Base-by-base conservation (phyloP, 2,329 filamentous ascomycete genomes). In the Aspergillus persii region DNA sequence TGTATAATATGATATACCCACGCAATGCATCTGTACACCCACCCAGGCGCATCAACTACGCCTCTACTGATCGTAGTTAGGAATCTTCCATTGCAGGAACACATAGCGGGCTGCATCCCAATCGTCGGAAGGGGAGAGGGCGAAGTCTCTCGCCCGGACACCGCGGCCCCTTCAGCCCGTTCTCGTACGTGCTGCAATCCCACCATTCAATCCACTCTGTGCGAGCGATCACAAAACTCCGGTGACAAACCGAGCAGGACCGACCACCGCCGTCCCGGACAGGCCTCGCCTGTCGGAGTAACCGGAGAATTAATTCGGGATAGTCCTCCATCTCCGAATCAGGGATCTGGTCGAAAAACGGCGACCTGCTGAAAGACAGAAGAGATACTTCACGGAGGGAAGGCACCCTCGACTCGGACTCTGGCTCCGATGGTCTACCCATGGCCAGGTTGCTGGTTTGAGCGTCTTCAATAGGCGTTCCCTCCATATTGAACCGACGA, bases 171-270 rank as follows among this genome's bases (percentile, higher is more conserved):
- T 76, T 74, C 53, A 72, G 63, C 3, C 72, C 73, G 50, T 73
- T 77, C 60, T 77, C 76, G 59, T 73, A 71, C 1, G 74, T 74
- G 12, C 66, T 70, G 56, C 74, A 74, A 60, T 78, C 76, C 76
- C 76, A 78, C 76, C 76, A 78, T 60, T 80, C 79, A 23, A 79
- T 67, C 77, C 78, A 80, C 61, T 77, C 71, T 0, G 74, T 69
- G 8, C 77, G 74, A 15, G 77, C 71, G 53, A 78, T 68, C 5
- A 81, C 73, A 50, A 77, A 80, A 7, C 66, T 67, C 9, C 71
- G 70, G 31, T 70, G 66, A 54, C 79, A 81, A 0, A 77, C 67
- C 0, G 76, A 77, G 60, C 79, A 81, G 29, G 58, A 56, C 52
- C 72, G 69, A 4, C 74, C 76, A 1, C 78, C 78, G 0, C 70